Evolutionary conservation across 805 yeast genomes (phyloP).

Genomic region (Monosporozyma yasuniensis): DNA sequence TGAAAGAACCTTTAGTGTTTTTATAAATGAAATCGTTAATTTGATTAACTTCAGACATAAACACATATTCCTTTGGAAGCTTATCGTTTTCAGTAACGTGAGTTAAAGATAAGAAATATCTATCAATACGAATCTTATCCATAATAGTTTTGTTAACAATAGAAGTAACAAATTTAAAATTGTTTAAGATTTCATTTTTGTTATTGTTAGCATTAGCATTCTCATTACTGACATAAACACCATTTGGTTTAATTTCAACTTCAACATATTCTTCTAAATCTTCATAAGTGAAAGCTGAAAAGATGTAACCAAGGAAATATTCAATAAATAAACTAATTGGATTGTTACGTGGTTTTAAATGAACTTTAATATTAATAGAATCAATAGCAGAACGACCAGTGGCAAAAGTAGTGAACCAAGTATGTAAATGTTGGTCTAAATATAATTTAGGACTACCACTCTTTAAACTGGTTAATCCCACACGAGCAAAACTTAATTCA

Average conservation of each 20-base stretch:
- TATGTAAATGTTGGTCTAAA: constrained; percentile 28
- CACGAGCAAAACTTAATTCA: constrained; percentile 59
- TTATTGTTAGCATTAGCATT: constrained; percentile 20
- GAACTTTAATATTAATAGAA: constrained; percentile 50
- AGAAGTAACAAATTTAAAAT: constrained; percentile 61
- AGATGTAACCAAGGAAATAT: constrained; percentile 45
- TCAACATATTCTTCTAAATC: constrained; percentile 46
- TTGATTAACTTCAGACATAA: constrained; percentile 84
- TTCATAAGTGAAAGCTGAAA: constrained; percentile 47
- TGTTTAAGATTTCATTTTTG: constrained; percentile 38
- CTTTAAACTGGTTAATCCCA: constrained; percentile 28
- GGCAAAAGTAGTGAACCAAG: constrained; percentile 55
- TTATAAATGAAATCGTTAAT: constrained; percentile 49
- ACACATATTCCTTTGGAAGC: constrained; percentile 68
- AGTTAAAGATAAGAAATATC: constrained; percentile 79
- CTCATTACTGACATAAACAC: constrained; percentile 21
- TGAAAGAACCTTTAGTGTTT: constrained; percentile 21
- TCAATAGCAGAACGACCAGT: constrained; percentile 79
- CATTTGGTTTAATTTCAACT: constrained; percentile 48
- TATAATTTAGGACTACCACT: constrained; percentile 27
- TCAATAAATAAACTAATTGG: constrained; percentile 60
- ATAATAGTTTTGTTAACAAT: constrained; percentile 77
- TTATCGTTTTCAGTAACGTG: constrained; percentile 64
- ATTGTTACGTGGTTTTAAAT: constrained; percentile 74
- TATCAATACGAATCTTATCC: constrained; percentile 64